Percentiles rank a stretch among this genome's conserved stretches.
These are phyloP conservation scores for Umbilicus rupestris DNA, from an alignment of 164 flowering plant genomes.

Conservation along the genomic window DNA sequence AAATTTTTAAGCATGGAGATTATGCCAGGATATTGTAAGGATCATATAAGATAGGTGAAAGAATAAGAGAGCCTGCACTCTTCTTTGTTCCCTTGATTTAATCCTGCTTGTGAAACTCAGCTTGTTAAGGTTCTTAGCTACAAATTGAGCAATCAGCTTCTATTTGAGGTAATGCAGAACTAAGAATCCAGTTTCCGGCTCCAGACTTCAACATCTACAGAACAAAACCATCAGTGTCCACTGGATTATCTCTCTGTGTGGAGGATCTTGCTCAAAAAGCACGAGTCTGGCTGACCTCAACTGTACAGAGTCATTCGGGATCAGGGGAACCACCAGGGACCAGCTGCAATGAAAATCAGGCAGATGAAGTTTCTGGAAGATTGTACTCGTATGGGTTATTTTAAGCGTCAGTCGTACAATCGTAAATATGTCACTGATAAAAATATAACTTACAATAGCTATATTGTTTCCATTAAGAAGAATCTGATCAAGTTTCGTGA, in stretches of 20 bases:
- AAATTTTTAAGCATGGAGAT: background rate
- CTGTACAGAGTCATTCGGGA: constrained; percentile 35
- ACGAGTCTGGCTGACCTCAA: background rate
- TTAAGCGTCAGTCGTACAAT: no score
- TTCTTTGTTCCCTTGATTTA: no score
- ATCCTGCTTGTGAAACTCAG: no score
- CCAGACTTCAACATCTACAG: no score
- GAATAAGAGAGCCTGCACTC: no score
- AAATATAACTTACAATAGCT: constrained; percentile 68
- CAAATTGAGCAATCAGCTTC: no score
- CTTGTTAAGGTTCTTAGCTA: no score
- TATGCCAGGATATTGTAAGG: no score
- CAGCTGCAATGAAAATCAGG: constrained; percentile 36
- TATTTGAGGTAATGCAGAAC: no score
- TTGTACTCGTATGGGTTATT: background rate
- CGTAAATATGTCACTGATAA: background rate
- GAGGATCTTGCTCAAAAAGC: background rate
- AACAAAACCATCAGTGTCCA: no score
- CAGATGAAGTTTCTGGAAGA: background rate
- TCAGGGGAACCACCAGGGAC: constrained; percentile 88
- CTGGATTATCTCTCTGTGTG: background rate
- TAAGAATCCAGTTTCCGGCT: no score
- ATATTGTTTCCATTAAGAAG: constrained; percentile 95
- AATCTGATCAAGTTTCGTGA: constrained; percentile 94
- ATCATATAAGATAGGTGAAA: no score